These are phyloP conservation scores for Cenchrus americanus DNA, from an alignment of 176 grass and related monocot species.

Conservation along the genomic window DNA sequence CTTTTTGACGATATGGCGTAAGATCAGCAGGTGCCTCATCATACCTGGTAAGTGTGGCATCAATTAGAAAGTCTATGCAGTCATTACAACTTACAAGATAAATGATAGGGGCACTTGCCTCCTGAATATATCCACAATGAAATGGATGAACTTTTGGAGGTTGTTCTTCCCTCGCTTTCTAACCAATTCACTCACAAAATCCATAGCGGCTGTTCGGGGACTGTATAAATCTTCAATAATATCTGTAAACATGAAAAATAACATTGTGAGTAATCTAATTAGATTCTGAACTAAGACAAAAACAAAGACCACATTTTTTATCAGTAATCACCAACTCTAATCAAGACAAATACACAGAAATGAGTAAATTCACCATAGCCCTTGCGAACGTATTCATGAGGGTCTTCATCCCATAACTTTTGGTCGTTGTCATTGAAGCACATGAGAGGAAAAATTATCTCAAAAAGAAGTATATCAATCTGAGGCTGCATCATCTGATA, in stretches of 20 bases:
- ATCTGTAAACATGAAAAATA: conserved; percentile 52
- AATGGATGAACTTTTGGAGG: conserved; percentile 92
- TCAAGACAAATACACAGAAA: conserved; percentile 23
- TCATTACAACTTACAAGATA: conserved; percentile 16
- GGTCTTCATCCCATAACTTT: conserved; percentile 92
- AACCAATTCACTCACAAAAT: conserved; percentile 93
- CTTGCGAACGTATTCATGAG: conserved; percentile 98
- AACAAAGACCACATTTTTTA: neutral
- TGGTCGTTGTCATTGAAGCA: conserved; percentile 97
- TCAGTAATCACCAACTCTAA: conserved; percentile 28
- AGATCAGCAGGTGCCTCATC: conserved; percentile 60
- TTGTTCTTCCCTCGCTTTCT: conserved; percentile 87
- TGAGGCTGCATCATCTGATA: conserved; percentile 94
- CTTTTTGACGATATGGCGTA: conserved; percentile 87
- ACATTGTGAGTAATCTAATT: neutral
- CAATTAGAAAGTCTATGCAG: conserved; percentile 30
- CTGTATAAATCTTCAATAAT: conserved; percentile 97
- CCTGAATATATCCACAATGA: conserved; percentile 81
- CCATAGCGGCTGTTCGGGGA: conserved; percentile 92
- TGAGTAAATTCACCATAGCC: conserved; percentile 75
- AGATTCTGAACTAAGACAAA: conserved; percentile 2
- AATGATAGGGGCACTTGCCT: conserved; percentile 53
- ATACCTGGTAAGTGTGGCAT: conserved; percentile 54
- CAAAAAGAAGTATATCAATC: conserved; percentile 84
- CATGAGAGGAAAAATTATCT: conserved; percentile 97